A percentile compares a stretch with the other conserved stretches of the same genome.
Evolutionary conservation across 1,284 basidiomycete species (phyloP).

Genomic region (Ceratobasidium sp.): DNA sequence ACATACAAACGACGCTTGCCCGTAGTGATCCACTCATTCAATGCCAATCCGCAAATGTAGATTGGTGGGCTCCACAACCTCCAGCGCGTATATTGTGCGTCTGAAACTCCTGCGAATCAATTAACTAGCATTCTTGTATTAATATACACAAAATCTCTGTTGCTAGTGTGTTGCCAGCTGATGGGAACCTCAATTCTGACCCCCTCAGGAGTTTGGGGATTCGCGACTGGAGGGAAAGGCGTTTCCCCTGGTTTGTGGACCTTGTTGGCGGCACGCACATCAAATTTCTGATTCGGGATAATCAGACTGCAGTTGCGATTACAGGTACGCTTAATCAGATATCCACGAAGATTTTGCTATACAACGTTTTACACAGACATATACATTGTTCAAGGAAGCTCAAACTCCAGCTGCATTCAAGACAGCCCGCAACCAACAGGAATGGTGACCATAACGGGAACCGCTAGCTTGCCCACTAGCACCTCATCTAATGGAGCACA

Average conservation of each 20-base stretch:
- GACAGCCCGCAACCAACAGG: background rate
- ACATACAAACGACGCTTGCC: background rate
- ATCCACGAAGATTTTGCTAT: background rate
- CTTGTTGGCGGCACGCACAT: background rate
- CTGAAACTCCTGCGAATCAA: background rate
- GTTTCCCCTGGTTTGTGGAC: background rate
- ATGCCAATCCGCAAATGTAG: background rate
- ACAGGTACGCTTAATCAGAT: background rate
- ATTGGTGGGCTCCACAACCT: background rate
- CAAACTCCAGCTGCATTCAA: background rate
- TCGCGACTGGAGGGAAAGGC: background rate
- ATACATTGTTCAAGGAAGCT: background rate
- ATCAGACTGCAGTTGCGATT: background rate
- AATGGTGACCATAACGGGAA: background rate
- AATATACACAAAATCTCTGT: background rate
- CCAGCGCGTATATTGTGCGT: background rate
- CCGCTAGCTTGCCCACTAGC: background rate
- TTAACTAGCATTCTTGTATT: too few relatives aligned
- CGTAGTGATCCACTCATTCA: background rate
- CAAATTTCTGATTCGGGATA: conserved; percentile 3
- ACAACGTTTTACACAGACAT: background rate
- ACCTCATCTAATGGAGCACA: background rate
- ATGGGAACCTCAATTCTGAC: background rate
- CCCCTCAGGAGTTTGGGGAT: background rate
- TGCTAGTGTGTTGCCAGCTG: background rate